Percentiles rank a stretch among this genome's conserved stretches.
phyloP scores from a whole-genome alignment of 306 rosid species.

The Acmispon strigosus region DNA sequence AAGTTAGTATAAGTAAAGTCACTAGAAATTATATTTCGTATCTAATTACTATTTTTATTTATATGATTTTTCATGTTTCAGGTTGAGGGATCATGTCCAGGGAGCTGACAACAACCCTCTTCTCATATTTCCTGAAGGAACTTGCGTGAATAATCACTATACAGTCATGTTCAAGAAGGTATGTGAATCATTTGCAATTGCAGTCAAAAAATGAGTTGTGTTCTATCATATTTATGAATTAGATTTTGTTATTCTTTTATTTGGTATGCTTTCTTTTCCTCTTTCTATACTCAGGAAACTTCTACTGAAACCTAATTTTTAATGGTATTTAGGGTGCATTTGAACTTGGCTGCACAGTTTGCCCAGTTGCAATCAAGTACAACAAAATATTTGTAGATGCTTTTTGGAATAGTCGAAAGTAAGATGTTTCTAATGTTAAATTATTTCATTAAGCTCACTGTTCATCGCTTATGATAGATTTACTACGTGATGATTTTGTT shows the following conservation, averaged over 20 bases:
- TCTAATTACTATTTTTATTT: slow-evolving; percentile 8
- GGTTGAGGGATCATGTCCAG: slow-evolving; percentile 83
- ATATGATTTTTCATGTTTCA: slow-evolving; percentile 31
- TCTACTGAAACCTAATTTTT: slow-evolving; percentile 18
- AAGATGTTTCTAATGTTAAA: slow-evolving; percentile 25
- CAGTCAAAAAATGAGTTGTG: neutral
- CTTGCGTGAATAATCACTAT: slow-evolving; percentile 96
- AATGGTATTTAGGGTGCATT: slow-evolving; percentile 78
- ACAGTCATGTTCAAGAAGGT: slow-evolving; percentile 99
- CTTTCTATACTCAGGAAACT: neutral
- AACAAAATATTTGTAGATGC: slow-evolving; percentile 97
- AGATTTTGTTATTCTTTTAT: neutral
- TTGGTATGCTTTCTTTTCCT: neutral
- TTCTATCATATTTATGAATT: neutral
- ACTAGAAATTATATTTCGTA: neutral
- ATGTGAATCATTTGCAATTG: neutral
- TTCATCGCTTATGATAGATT: neutral
- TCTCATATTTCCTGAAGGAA: slow-evolving; percentile 97
- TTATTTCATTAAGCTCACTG: neutral
- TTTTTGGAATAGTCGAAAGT: slow-evolving; percentile 98
- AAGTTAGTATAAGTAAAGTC: slow-evolving; percentile 51
- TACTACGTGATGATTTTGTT: too few relatives aligned
- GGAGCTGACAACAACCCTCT: slow-evolving; percentile 92
- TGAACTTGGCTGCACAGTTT: slow-evolving; percentile 91
- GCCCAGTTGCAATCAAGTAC: slow-evolving; percentile 95